Percentiles rank a stretch among this genome's conserved stretches.
phyloP scores from a whole-genome alignment of 2,329 filamentous ascomycete genomes.

The Aspergillus fumigatus region DNA sequence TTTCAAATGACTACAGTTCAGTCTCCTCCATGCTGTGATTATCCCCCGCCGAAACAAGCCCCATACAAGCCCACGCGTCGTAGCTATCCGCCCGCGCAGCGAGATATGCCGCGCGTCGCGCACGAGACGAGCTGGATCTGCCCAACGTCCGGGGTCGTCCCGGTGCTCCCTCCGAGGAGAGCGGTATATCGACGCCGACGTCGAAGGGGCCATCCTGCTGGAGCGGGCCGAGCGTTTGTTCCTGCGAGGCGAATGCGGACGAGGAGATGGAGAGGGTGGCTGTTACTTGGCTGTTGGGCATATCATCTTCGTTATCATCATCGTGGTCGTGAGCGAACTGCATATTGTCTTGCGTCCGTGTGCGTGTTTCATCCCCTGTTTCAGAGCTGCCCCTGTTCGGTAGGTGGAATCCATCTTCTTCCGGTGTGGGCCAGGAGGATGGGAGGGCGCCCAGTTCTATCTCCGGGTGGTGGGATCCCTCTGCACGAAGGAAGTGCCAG shows the following conservation, averaged over 20 bases:
- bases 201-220: not conserved
- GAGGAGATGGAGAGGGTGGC: slow-evolving; percentile 19
- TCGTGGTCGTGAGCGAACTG: not conserved
- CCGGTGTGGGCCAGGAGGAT: slow-evolving; percentile 20
- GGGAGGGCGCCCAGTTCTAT: slow-evolving; percentile 26
- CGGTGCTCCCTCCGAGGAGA: not conserved
- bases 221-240: not conserved
- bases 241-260: slow-evolving; percentile 22
- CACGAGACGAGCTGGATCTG: slow-evolving; percentile 15
- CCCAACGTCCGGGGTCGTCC: not conserved
- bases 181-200: not conserved
- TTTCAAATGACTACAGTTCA: slow-evolving; percentile 29
- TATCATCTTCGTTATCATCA: not conserved
- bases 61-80: slow-evolving; percentile 39
- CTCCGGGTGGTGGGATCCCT: slow-evolving; percentile 11
- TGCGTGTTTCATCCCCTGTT: not conserved
- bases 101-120: slow-evolving; percentile 34
- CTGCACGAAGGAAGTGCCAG: slow-evolving; percentile 19
- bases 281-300: slow-evolving; percentile 6
- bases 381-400: not conserved
- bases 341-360: no score
- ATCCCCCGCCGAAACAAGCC: slow-evolving; percentile 41
- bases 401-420: slow-evolving; percentile 5
- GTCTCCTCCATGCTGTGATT: slow-evolving; percentile 41
- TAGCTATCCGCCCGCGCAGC: slow-evolving; percentile 40